Evolutionary conservation across 192 early-diverging fungal genomes (phyloP), one percentile per base, ranked within the genome.

Genomic region (Pilobolus umbonatus): DNA sequence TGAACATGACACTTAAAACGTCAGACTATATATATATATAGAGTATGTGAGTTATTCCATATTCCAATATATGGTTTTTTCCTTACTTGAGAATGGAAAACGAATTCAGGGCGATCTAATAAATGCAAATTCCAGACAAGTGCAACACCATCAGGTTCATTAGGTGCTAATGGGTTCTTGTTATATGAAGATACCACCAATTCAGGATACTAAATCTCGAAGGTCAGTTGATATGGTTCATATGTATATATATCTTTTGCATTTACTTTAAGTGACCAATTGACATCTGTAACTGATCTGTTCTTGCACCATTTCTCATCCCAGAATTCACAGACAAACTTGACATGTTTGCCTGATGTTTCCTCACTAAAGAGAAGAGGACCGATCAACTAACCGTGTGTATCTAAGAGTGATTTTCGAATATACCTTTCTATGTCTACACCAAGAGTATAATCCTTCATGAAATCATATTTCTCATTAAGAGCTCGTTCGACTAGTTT

Each of bases 101-200:
- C 83, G 81, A 90, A 97, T 71, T 99, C 96, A 17, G 96, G 96
- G 14, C 96, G 84, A 49, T 89, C 89, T 9, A 78, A 74, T 46
- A 94, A 62, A 60, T 93, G 91, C 30, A 86, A 55, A 69, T 95
- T 99, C 98, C 98, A 99, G 1, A 99, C 79, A 15, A 90, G 77
- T 14, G 92, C 91, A n/a, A 95, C 62, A 57, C 98, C 98, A 72
- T 96, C 93, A 2, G 94, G 89, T 55, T 98, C 95, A 65, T 88
- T 91, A 6, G 86, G 79, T 24, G 90, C 85, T 45, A 85, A 52
- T 7, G 87, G 80, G 54, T 93, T 94, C 61, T 96, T 93, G 76
- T 91, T 95, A 73, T 98, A 99, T 0, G 96, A 86, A 3, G 86
- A 87, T 1, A 93, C 86, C 8, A 92, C 62, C 15, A 97, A 73